Conservation (phyloP, 2,329 filamentous ascomycete species). For the Sclerotinia glacialis region DNA sequence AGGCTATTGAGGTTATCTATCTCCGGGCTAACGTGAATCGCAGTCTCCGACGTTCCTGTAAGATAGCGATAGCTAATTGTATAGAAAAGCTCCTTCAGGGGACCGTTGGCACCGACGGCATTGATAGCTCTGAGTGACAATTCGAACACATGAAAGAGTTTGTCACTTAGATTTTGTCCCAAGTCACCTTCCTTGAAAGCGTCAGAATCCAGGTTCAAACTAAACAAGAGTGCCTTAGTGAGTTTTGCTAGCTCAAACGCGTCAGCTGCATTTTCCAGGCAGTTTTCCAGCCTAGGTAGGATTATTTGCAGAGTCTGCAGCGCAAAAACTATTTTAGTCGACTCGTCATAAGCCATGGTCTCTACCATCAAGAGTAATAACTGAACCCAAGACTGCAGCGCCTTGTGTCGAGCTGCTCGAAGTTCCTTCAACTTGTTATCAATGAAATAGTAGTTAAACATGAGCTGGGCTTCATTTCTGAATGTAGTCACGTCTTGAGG, state of each 20-base stretch:
- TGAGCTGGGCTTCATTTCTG: slow-evolving; percentile 57
- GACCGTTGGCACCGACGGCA: slow-evolving; percentile 65
- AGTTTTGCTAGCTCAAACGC: slow-evolving; percentile 75
- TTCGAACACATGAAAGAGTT: slow-evolving; percentile 88
- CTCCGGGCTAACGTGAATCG: slow-evolving; percentile 45
- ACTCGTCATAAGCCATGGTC: slow-evolving; percentile 73
- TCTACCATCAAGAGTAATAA: slow-evolving; percentile 80
- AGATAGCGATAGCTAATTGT: slow-evolving; percentile 88
- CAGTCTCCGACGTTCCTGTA: slow-evolving; percentile 57
- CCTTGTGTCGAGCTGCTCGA: slow-evolving; percentile 52
- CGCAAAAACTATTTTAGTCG: slow-evolving; percentile 71
- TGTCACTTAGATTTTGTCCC: slow-evolving; percentile 78
- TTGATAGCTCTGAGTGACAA: slow-evolving; percentile 77
- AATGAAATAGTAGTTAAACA: slow-evolving; percentile 60
- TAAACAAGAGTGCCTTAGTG: slow-evolving; percentile 68
- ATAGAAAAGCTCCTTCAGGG: slow-evolving; percentile 82
- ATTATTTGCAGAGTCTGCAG: slow-evolving; percentile 84
- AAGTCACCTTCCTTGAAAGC: slow-evolving; percentile 46
- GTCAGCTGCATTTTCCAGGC: slow-evolving; percentile 65
- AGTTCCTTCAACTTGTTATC: slow-evolving; percentile 63
- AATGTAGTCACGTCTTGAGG: slow-evolving; percentile 50
- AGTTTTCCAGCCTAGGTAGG: slow-evolving; percentile 79
- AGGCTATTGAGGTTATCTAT: background rate
- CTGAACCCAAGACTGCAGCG: slow-evolving; percentile 81
- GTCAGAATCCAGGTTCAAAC: slow-evolving; percentile 58